A percentile compares a stretch with the other conserved stretches of the same genome.
These are phyloP conservation scores for Agarophyton chilense DNA, from an alignment of 23 red algal genomes.

Conservation along the genomic window DNA sequence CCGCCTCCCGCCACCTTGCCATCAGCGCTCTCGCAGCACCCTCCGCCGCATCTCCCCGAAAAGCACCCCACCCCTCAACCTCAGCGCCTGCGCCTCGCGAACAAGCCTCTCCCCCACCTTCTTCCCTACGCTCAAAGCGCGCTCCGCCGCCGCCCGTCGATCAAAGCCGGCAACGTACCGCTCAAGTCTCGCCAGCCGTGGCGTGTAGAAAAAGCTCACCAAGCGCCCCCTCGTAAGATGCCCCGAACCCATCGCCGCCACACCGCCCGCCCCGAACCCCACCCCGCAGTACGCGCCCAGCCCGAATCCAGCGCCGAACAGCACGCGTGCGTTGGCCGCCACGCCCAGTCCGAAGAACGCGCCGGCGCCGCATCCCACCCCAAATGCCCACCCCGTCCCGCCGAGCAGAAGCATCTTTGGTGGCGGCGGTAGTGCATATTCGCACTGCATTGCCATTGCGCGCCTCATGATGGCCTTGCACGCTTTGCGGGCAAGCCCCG, in stretches of 20 bases:
- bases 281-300: conserved; percentile 70
- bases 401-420: conserved; percentile 52
- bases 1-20: not conserved
- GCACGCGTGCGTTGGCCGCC: conserved; percentile 34
- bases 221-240: conserved; percentile 39
- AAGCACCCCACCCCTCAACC: not conserved
- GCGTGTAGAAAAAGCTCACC: conserved; percentile 43
- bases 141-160: not conserved
- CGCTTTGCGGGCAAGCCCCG: too few relatives aligned
- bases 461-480: not conserved
- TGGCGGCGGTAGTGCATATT: conserved; percentile 63
- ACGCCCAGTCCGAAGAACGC: conserved; percentile 70
- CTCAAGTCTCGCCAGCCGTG: conserved; percentile 22
- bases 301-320: conserved; percentile 62
- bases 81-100: not conserved
- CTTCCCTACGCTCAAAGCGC: not conserved
- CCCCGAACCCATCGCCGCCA: conserved; percentile 53
- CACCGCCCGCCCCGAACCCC: conserved; percentile 59
- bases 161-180: not conserved
- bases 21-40: not conserved
- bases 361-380: conserved; percentile 69
- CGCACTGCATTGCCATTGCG: not conserved
- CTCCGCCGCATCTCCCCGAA: not conserved
- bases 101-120: not conserved
- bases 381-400: conserved; percentile 70